These are phyloP conservation scores for Candida bentonensis DNA, from an alignment of 805 yeast genomes.

Conservation along the genomic window DNA sequence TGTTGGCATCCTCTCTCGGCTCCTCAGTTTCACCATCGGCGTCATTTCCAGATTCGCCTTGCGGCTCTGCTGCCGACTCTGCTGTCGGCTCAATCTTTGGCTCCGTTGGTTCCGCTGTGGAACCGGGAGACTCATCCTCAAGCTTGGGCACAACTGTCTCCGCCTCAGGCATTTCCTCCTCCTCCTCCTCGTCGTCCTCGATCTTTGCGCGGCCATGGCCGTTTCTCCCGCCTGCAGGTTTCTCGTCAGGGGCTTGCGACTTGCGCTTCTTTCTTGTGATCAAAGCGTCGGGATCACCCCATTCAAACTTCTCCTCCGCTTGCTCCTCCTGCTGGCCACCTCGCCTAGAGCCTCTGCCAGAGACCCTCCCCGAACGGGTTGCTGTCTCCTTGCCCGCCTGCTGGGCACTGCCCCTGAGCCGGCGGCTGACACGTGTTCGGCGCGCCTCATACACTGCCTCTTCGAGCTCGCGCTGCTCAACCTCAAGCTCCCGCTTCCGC, in stretches of 20 bases:
- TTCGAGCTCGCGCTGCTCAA: not conserved
- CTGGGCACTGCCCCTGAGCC: not conserved
- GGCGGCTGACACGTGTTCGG: not conserved
- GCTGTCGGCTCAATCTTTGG: not conserved
- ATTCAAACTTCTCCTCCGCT: not conserved
- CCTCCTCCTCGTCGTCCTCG: not conserved
- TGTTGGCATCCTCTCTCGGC: not conserved
- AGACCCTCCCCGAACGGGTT: not conserved
- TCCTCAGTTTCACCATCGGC: not conserved
- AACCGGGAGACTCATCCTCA: not conserved
- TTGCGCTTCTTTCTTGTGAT: not conserved
- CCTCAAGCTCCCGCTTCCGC: not conserved
- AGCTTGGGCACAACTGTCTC: not conserved
- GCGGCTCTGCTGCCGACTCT: not conserved
- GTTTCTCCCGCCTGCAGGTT: no score
- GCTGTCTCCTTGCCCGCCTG: not conserved
- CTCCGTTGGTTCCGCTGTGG: not conserved
- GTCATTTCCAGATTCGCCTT: no score
- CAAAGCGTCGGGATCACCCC: slow-evolving; percentile 1
- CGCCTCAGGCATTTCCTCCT: not conserved
- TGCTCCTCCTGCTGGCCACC: no score
- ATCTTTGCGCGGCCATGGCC: not conserved
- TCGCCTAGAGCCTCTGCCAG: no score
- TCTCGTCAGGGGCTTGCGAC: not conserved
- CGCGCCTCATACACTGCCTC: not conserved